Evolutionary conservation across 1,284 basidiomycete species (phyloP).

Genomic region (Cutaneotrichosporon dermatis): DNA sequence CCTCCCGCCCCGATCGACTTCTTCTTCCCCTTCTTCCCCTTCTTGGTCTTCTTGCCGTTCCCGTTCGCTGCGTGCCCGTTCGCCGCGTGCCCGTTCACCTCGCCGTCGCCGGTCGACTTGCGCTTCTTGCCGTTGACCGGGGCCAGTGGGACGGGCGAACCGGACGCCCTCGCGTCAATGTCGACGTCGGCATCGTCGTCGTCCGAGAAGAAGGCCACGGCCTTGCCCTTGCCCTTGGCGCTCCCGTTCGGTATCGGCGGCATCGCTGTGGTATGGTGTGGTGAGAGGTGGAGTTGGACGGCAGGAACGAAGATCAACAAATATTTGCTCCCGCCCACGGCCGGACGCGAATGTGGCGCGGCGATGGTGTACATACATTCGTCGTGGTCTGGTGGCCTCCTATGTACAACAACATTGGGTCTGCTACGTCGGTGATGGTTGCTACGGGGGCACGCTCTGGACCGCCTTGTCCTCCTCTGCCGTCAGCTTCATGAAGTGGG

Average conservation of each 20-base stretch:
- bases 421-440: no score
- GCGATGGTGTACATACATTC: no score
- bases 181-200: conserved; percentile 12
- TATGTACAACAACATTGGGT: no score
- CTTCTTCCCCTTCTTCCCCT: conserved; percentile 5
- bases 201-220: conserved; percentile 15
- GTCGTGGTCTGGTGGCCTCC: no score
- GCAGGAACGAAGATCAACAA: background rate
- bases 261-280: background rate
- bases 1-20: conserved; percentile 11
- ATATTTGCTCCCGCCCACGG: conserved; percentile 10
- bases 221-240: conserved; percentile 7
- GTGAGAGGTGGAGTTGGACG: background rate
- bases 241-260: conserved; percentile 3
- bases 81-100: background rate
- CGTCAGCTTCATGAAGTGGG: background rate
- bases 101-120: background rate
- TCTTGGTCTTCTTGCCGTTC: background rate
- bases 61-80: background rate
- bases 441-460: no score
- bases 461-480: background rate
- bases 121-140: background rate
- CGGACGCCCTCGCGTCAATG: background rate
- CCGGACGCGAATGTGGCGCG: background rate
- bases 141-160: conserved; percentile 2